Evolutionary conservation across 257 asterid genomes (phyloP).

Genomic region (Schizonepeta tenuifolia): DNA sequence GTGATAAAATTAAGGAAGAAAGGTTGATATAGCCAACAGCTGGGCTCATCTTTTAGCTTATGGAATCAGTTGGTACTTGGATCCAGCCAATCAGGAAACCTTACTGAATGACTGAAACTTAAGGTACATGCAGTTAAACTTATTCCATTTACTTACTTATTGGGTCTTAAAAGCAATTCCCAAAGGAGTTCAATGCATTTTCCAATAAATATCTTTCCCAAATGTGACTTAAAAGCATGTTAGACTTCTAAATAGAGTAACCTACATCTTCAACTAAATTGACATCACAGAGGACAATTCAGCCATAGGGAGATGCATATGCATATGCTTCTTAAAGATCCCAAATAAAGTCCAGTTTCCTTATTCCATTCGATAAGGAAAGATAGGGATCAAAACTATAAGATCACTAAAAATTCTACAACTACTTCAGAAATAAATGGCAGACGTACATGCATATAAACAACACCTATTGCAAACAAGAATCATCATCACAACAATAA

Average conservation of each 20-base stretch:
- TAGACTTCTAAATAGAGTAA: not conserved
- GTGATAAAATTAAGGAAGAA: constrained; percentile 8
- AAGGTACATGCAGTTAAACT: not conserved
- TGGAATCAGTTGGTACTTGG: not conserved
- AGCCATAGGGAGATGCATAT: no score
- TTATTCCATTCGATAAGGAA: not conserved
- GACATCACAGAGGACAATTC: not conserved
- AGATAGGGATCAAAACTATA: constrained; percentile 12
- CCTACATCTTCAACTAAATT: not conserved
- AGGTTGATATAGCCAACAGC: constrained; percentile 1
- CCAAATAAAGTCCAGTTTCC: not conserved
- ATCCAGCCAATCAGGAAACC: not conserved
- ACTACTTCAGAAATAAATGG: not conserved
- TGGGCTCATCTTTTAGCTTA: not conserved
- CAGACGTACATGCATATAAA: not conserved
- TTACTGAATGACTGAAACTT: not conserved
- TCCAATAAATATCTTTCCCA: not conserved
- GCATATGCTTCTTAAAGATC: no score
- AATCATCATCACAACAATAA: constrained; percentile 1
- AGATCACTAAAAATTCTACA: constrained; percentile 13
- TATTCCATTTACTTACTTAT: not conserved
- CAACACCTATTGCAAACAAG: constrained; percentile 2
- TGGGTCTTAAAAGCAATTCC: not conserved
- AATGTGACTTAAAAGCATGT: not conserved
- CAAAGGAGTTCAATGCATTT: not conserved